phyloP scores from a whole-genome alignment of 768 basidiomycete species.

The Crucibulum laeve region DNA sequence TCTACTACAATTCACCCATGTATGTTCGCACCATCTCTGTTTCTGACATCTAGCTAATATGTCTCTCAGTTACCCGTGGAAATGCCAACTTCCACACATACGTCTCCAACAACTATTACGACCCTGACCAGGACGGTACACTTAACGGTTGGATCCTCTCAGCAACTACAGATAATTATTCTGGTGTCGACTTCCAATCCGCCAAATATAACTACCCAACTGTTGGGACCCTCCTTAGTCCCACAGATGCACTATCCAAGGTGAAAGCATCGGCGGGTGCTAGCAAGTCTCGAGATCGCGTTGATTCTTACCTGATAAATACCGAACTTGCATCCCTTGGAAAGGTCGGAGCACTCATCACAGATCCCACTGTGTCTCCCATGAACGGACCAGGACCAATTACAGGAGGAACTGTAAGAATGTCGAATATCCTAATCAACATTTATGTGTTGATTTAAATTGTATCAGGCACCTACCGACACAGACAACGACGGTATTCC shows the following conservation, averaged over 20 bases:
- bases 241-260: conserved; percentile 22
- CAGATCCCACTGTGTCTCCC: conserved; percentile 20
- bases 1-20: conserved; percentile 24
- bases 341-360: conserved; percentile 26
- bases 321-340: conserved; percentile 27
- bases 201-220: conserved; percentile 25
- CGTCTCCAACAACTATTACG: conserved; percentile 29
- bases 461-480: conserved; percentile 19
- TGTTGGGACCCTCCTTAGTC: conserved; percentile 21
- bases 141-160: conserved; percentile 24
- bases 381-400: conserved; percentile 27
- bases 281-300: conserved; percentile 25
- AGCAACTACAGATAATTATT: conserved; percentile 22
- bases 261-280: conserved; percentile 25
- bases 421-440: background rate
- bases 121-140: conserved; percentile 26
- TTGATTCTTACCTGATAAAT: conserved; percentile 27
- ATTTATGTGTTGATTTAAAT: background rate
- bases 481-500: conserved; percentile 29
- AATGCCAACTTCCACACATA: conserved; percentile 31
- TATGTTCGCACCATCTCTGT: conserved; percentile 3
- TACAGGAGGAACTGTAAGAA: conserved; percentile 22
- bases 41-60: background rate
- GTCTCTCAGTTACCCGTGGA: conserved; percentile 24
- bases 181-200: conserved; percentile 25